Percentiles rank a stretch among this genome's conserved stretches.
phyloP scores from a whole-genome alignment of 1,284 basidiomycete genomes.

The Puccinia polysora region DNA sequence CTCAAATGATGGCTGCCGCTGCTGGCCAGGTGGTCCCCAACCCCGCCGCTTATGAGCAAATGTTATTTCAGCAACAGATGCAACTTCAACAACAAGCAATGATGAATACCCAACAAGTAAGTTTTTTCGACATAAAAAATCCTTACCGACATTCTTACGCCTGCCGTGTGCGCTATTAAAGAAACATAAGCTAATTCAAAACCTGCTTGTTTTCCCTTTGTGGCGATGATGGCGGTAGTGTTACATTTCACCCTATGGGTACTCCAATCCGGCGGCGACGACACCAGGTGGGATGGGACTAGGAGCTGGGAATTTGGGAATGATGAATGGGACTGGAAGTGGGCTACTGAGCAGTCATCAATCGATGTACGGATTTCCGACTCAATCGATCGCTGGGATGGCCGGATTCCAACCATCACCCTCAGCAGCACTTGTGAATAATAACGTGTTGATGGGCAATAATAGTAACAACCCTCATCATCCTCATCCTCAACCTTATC shows the following conservation, averaged over 20 bases:
- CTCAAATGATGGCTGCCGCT: slow-evolving; percentile 1
- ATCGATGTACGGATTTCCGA: slow-evolving; percentile 10
- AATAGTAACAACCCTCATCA: no score
- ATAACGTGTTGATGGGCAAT: no score
- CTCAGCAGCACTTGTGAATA: no score
- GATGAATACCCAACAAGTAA: slow-evolving; percentile 37
- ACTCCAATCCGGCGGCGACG: no score
- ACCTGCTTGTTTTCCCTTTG: no score
- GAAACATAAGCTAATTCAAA: no score
- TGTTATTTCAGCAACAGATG: slow-evolving; percentile 38
- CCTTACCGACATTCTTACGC: background rate
- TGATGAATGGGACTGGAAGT: background rate
- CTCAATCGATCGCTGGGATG: no score
- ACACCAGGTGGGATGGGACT: background rate
- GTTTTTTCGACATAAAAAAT: background rate
- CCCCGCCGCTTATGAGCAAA: slow-evolving; percentile 19
- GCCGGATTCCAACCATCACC: no score
- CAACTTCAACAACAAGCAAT: slow-evolving; percentile 43
- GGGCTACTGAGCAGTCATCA: background rate
- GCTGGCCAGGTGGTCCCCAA: background rate
- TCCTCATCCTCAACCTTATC: no score
- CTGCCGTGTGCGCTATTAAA: no score
- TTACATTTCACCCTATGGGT: slow-evolving; percentile 10
- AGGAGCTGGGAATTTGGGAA: background rate
- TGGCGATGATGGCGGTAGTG: background rate